These are phyloP conservation scores for Tilletiopsis washingtonensis DNA, from an alignment of 1,284 basidiomycete species.

Conservation along the genomic window DNA sequence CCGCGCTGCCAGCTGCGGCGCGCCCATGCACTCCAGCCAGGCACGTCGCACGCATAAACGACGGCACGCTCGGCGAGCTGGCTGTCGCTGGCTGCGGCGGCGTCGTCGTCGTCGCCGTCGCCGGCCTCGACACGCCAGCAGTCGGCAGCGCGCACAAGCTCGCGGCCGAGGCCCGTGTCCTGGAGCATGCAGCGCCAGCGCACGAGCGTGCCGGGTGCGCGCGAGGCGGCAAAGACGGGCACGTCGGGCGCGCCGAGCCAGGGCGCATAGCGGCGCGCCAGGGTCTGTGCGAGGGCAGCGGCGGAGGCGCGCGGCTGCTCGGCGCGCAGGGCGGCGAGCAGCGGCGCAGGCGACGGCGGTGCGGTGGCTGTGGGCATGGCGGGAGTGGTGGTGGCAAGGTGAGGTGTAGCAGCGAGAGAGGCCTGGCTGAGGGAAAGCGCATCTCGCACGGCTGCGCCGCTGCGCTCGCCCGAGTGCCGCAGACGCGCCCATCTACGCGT, in stretches of 20 bases:
- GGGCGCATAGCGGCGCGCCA: not conserved
- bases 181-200: conserved; percentile 7
- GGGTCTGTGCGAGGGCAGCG: not conserved
- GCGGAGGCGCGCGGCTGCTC: not conserved
- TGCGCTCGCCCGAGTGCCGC: too few relatives aligned
- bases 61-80: not conserved
- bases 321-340: not conserved
- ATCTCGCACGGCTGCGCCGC: too few relatives aligned
- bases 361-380: not conserved
- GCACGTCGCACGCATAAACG: not conserved
- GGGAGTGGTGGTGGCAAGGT: not conserved
- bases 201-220: not conserved
- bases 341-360: not conserved
- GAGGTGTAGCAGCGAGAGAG: too few relatives aligned
- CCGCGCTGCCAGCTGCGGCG: not conserved
- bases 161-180: conserved; percentile 2
- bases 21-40: not conserved
- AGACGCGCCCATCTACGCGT: too few relatives aligned
- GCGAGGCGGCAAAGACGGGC: not conserved
- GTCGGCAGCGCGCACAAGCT: not conserved
- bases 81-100: too few relatives aligned
- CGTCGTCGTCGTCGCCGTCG: too few relatives aligned
- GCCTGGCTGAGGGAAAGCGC: too few relatives aligned
- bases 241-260: not conserved
- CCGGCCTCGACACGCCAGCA: too few relatives aligned